phyloP scores from a whole-genome alignment of 192 early-diverging fungal species.

The Geranomyces michiganensis region DNA sequence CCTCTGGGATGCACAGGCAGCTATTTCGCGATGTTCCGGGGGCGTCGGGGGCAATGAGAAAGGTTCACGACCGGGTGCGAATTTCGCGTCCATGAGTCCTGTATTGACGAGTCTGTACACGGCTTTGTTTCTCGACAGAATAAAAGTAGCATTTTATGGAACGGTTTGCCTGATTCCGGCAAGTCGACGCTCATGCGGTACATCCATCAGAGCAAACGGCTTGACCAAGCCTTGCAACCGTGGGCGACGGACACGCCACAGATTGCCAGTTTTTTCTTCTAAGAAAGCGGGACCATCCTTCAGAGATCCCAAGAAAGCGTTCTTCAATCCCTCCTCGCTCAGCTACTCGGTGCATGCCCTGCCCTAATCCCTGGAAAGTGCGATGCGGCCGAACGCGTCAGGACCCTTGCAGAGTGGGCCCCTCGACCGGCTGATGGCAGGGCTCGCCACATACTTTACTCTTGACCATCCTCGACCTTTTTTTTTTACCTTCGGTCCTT shows the following conservation, averaged over 20 bases:
- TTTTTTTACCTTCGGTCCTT: too few species aligned
- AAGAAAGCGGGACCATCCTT: slow-evolving; percentile 8
- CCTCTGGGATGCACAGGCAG: too few species aligned
- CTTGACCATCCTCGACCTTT: slow-evolving; percentile 9
- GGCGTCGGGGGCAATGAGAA: too few species aligned
- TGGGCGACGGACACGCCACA: not conserved
- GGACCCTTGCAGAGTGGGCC: slow-evolving; percentile 11
- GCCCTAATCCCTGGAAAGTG: not conserved
- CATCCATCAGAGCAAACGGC: slow-evolving; percentile 5
- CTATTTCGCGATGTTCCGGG: too few species aligned
- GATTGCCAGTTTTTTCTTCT: slow-evolving; percentile 8
- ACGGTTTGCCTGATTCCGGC: slow-evolving; percentile 7
- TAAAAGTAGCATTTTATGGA: too few species aligned
- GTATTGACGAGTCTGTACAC: too few species aligned
- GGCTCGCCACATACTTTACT: slow-evolving; percentile 9
- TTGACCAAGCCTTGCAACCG: not conserved
- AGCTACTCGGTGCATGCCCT: not conserved
- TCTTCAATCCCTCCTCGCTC: not conserved
- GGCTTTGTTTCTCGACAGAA: too few species aligned
- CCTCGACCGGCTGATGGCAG: slow-evolving; percentile 2
- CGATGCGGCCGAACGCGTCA: not conserved
- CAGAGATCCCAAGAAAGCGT: slow-evolving; percentile 1
- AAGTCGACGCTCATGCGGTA: slow-evolving; percentile 12
- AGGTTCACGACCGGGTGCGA: too few species aligned
- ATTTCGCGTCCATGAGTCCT: too few species aligned